These are phyloP conservation scores for Eutypa lata DNA, from an alignment of 2,329 filamentous ascomycete genomes.

Conservation along the genomic window DNA sequence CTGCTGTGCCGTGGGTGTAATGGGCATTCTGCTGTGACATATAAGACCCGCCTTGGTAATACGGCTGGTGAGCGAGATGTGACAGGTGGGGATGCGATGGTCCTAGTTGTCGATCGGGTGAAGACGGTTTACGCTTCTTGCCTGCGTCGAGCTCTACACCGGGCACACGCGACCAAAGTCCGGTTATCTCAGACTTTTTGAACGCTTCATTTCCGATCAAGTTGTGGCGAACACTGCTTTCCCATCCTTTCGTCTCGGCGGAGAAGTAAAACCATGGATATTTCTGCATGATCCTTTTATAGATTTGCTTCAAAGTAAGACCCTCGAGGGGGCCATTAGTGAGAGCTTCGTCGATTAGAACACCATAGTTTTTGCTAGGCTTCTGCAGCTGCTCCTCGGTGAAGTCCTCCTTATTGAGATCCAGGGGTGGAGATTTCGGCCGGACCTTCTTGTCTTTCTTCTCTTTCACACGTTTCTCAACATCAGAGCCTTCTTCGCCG, in stretches of 20 bases:
- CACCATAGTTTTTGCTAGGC: conserved; percentile 60
- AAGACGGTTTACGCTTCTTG: conserved; percentile 56
- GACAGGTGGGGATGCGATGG: conserved; percentile 23
- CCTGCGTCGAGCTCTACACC: conserved; percentile 58
- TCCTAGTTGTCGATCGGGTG: conserved; percentile 43
- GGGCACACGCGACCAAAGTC: conserved; percentile 55
- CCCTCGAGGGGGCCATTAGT: conserved; percentile 51
- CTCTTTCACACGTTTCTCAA: conserved; percentile 52
- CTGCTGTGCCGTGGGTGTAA: conserved; percentile 18
- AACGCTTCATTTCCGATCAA: conserved; percentile 61
- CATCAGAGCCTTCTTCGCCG: conserved; percentile 53
- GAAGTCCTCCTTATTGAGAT: conserved; percentile 53
- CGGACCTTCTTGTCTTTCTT: conserved; percentile 59
- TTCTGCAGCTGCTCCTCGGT: conserved; percentile 57
- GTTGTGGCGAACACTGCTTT: conserved; percentile 63
- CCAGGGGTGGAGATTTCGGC: conserved; percentile 58
- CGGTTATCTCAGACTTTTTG: conserved; percentile 53
- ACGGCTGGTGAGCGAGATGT: conserved; percentile 24
- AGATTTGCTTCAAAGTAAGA: conserved; percentile 59
- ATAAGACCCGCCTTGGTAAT: conserved; percentile 29
- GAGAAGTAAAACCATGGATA: conserved; percentile 60
- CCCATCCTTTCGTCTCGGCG: conserved; percentile 63
- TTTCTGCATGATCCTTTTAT: conserved; percentile 56
- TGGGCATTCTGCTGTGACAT: conserved; percentile 17
- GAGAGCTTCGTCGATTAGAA: conserved; percentile 59